These are phyloP conservation scores for Pyrenophora teres DNA, from an alignment of 2,329 filamentous ascomycete genomes.

Conservation along the genomic window DNA sequence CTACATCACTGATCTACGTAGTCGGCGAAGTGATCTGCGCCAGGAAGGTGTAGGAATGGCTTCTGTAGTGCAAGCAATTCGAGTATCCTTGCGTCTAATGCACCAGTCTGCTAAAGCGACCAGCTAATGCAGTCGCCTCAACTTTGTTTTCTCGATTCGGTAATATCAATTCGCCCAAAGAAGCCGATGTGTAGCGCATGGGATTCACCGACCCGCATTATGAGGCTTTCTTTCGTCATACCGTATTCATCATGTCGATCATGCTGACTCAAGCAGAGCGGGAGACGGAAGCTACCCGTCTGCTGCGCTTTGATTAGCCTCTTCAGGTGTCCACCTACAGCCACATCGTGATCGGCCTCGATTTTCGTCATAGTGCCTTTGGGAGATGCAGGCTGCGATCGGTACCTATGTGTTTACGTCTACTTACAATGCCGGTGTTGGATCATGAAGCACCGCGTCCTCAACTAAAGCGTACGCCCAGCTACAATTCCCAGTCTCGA, in stretches of 20 bases:
- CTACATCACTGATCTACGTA: constrained; percentile 16
- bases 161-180: constrained; percentile 4
- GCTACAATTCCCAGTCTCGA: background rate
- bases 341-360: constrained; percentile 11
- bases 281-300: constrained; percentile 1
- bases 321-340: constrained; percentile 5
- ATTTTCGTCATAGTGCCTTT: constrained; percentile 9
- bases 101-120: background rate
- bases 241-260: constrained; percentile 23
- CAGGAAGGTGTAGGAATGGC: background rate
- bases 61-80: constrained; percentile 4
- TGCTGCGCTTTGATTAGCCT: constrained; percentile 2
- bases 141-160: constrained; percentile 6
- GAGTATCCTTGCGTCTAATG: constrained; percentile 10
- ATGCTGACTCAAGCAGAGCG: constrained; percentile 11
- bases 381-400: background rate
- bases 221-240: constrained; percentile 22
- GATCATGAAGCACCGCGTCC: background rate
- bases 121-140: constrained; percentile 8
- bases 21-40: constrained; percentile 13
- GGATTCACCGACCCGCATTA: constrained; percentile 1
- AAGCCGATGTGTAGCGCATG: constrained; percentile 7
- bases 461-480: background rate
- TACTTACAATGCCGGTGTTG: background rate
- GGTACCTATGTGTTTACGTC: background rate